These are phyloP conservation scores for Tubosaeta sp. DNA, from an alignment of 768 basidiomycete genomes.

Conservation along the genomic window DNA sequence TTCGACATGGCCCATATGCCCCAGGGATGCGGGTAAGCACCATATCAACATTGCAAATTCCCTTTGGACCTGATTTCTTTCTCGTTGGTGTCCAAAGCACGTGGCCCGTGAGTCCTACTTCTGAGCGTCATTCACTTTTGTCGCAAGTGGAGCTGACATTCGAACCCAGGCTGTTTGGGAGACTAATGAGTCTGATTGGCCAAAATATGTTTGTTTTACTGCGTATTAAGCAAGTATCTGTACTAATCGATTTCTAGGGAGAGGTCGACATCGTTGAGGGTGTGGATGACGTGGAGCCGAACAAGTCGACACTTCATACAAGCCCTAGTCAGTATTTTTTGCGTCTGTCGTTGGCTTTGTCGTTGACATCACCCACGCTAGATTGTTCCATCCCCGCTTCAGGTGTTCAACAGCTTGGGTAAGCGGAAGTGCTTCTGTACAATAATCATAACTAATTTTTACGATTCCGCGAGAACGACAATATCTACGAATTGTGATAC, in stretches of 20 bases:
- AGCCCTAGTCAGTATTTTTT: slow-evolving; percentile 34
- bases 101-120: slow-evolving; percentile 31
- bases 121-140: neutral
- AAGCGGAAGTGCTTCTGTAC: neutral
- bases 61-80: neutral
- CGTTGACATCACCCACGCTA: slow-evolving; percentile 1
- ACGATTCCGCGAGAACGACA: slow-evolving; percentile 12
- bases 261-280: slow-evolving; percentile 32
- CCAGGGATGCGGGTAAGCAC: slow-evolving; percentile 30
- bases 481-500: slow-evolving; percentile 22
- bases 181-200: slow-evolving; percentile 23
- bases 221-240: neutral
- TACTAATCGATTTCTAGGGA: slow-evolving; percentile 16
- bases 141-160: slow-evolving; percentile 7
- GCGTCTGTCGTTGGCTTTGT: neutral
- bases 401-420: slow-evolving; percentile 24
- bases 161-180: slow-evolving; percentile 29
- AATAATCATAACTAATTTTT: neutral
- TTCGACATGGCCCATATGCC: slow-evolving; percentile 37
- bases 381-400: slow-evolving; percentile 27
- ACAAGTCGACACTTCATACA: slow-evolving; percentile 56
- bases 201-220: slow-evolving; percentile 7
- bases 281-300: slow-evolving; percentile 51
- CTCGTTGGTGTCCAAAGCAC: slow-evolving; percentile 21
- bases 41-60: neutral